phyloP scores from a whole-genome alignment of 805 yeast species.

The Teunomyces barrocoloradensis region DNA sequence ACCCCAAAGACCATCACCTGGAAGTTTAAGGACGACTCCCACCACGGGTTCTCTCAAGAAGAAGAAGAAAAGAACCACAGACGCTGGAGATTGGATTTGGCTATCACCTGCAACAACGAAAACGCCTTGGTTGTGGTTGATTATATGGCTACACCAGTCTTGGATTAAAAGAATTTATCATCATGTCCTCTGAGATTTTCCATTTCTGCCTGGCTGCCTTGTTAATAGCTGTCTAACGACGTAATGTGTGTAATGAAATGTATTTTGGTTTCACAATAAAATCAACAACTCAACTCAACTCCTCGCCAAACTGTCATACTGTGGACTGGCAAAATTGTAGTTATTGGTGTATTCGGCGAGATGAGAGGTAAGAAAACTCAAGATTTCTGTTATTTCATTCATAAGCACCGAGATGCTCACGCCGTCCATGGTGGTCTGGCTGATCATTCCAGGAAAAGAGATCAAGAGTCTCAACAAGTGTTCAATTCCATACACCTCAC shows the following conservation, averaged over 20 bases:
- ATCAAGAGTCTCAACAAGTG: slow-evolving; percentile 78
- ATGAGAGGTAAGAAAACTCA: slow-evolving; percentile 50
- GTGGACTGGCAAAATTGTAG: slow-evolving; percentile 39
- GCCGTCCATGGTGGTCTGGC: slow-evolving; percentile 78
- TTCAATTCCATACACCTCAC: slow-evolving; percentile 63
- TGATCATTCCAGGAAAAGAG: slow-evolving; percentile 77
- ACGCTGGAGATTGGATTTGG: slow-evolving; percentile 64
- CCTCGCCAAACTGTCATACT: slow-evolving; percentile 36
- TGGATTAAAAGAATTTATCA: not conserved
- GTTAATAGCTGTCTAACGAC: slow-evolving; percentile 1
- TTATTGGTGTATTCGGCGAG: slow-evolving; percentile 30
- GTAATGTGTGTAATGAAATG: slow-evolving; percentile 7
- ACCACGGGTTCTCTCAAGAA: slow-evolving; percentile 51
- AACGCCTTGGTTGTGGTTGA: slow-evolving; percentile 67
- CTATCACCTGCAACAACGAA: slow-evolving; percentile 63
- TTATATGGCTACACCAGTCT: slow-evolving; percentile 53
- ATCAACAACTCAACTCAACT: slow-evolving; percentile 8
- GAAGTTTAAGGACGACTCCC: slow-evolving; percentile 59
- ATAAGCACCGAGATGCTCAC: slow-evolving; percentile 59
- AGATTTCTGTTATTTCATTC: slow-evolving; percentile 51
- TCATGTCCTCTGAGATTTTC: not conserved
- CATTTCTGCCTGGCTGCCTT: not conserved
- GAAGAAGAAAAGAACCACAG: slow-evolving; percentile 45
- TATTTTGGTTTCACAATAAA: not conserved
- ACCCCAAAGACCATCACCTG: slow-evolving; percentile 54